A percentile compares a stretch with the other conserved stretches of the same genome.
Evolutionary conservation across 495 filamentous ascomycete species (phyloP).

Genomic region (Neohortaea acidophila): DNA sequence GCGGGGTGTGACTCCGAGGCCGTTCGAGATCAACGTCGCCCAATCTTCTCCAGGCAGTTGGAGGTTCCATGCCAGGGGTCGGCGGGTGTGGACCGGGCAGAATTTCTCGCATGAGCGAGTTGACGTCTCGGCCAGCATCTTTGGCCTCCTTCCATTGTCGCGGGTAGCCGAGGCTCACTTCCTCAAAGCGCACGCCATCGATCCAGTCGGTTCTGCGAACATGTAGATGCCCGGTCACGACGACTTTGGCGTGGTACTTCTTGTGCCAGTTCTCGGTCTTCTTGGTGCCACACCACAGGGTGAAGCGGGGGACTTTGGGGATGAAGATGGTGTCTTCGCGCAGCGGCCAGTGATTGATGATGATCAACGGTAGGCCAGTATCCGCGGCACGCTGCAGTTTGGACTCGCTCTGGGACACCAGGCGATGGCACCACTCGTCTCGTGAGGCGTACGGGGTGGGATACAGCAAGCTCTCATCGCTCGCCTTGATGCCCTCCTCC

Average conservation of each 20-base stretch:
- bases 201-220: conserved; percentile 28
- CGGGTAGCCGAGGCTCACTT: conserved; percentile 26
- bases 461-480: conserved; percentile 26
- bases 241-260: conserved; percentile 26
- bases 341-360: conserved; percentile 28
- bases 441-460: conserved; percentile 23
- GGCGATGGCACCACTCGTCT: conserved; percentile 25
- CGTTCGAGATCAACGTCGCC: neutral
- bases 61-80: conserved; percentile 10
- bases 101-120: conserved; percentile 27
- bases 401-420: conserved; percentile 19
- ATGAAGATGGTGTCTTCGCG: conserved; percentile 28
- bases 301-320: conserved; percentile 24
- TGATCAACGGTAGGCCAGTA: conserved; percentile 21
- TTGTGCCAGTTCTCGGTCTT: conserved; percentile 28
- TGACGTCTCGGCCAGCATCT: conserved; percentile 24
- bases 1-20: neutral
- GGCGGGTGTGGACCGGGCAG: conserved; percentile 20
- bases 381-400: conserved; percentile 23
- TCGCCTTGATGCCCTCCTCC: conserved; percentile 26
- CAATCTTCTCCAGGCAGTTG: conserved; percentile 11
- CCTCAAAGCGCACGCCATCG: conserved; percentile 27
- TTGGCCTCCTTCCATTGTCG: conserved; percentile 27
- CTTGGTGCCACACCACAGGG: conserved; percentile 28
- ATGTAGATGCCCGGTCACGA: conserved; percentile 29